Evolutionary conservation across 176 grass and related monocot genomes (phyloP), one percentile per base, ranked within the genome.

Genomic region (Cenchrus americanus): DNA sequence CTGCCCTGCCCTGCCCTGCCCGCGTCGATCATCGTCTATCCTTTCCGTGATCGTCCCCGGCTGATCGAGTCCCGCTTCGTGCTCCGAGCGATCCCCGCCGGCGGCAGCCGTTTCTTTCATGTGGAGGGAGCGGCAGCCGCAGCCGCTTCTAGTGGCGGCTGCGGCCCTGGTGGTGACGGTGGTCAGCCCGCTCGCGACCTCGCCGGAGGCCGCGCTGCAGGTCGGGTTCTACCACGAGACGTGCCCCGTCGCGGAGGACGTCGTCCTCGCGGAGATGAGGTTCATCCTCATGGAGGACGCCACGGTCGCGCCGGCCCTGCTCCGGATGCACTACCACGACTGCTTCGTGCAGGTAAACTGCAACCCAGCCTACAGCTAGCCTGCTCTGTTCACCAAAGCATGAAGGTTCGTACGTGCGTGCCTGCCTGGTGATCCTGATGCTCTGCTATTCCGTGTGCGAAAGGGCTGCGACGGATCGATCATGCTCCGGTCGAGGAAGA

Each of bases 241-340:
- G 73, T 92, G 90, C 75, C 82, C 86, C 5, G 14, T 79, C 32
- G 80, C 78, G 26, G 90, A 92, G 83, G 82, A 86, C 13, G 42
- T 89, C 2, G 87, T 86, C 8, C 87, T 85, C 32, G 82, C 10
- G 24, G 90, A 92, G 78, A 86, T 92, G 90, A 70, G 14, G 71
- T 5, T 34, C 55, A 57, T 92, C 30, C 78, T 88, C 1, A 37
- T 66, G 47, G 82, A 92, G 24, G 90, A 92, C 48, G 6, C 73
- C 19, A 86, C 86, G 44, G 82, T 89, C 0, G 73, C 83, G 62
- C 87, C 90, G 48, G 67, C 90, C 0, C 86, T 92, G 83, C 90
- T 92, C 49, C 90, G 90, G 81, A 86, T 92, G 90, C 90, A 92
- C 80, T 92, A 88, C 86, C 90, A 92, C 55, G 87, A 92, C 78